A percentile compares a stretch with the other conserved stretches of the same genome.
phyloP scores from a whole-genome alignment of 345 rosid species.

The Salix dunnii region DNA sequence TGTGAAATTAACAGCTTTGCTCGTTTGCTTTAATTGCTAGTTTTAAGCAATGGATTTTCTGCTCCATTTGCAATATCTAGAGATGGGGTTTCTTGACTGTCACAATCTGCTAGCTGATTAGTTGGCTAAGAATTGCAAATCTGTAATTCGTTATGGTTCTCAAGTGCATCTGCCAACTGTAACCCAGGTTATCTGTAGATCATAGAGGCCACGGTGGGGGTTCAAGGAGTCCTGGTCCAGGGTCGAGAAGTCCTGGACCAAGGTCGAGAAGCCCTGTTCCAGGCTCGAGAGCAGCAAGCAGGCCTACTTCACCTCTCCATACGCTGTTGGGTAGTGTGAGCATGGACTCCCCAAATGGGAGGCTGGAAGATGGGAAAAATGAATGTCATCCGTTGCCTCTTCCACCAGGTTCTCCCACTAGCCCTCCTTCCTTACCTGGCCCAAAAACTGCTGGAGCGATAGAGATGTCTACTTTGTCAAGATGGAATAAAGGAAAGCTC shows the following conservation, averaged over 20 bases:
- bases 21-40: neutral
- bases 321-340: conserved; percentile 43
- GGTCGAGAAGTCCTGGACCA: conserved; percentile 28
- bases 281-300: conserved; percentile 51
- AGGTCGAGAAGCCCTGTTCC: conserved; percentile 32
- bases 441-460: conserved; percentile 37
- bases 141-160: conserved; percentile 5
- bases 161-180: conserved; percentile 5
- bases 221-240: conserved; percentile 23
- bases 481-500: conserved; percentile 85
- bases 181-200: conserved; percentile 30
- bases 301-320: conserved; percentile 81
- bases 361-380: conserved; percentile 56
- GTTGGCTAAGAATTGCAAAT: neutral
- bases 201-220: conserved; percentile 47
- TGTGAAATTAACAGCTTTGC: neutral
- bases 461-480: conserved; percentile 43
- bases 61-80: neutral
- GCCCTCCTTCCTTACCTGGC: conserved; percentile 55
- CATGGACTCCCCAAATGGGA: conserved; percentile 62
- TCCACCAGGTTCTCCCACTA: conserved; percentile 87
- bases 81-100: neutral
- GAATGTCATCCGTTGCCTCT: conserved; percentile 82
- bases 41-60: neutral
- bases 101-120: neutral